Evolutionary conservation across 2,329 filamentous ascomycete genomes (phyloP).

Genomic region (Penicillium sclerotiorum): DNA sequence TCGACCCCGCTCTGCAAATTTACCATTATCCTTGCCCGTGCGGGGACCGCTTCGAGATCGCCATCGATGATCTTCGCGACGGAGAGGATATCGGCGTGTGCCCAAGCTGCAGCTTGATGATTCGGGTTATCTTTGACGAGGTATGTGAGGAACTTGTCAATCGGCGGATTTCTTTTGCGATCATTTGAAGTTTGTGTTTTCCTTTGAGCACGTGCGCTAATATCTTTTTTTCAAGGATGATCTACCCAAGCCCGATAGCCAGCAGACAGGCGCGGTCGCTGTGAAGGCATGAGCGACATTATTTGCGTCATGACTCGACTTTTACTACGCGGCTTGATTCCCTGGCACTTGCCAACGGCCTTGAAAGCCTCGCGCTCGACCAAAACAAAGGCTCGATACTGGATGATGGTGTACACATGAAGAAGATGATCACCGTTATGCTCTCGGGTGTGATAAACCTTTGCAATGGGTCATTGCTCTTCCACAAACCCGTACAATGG

Average conservation of each 20-base stretch:
- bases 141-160: constrained; percentile 53
- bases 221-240: constrained; percentile 46
- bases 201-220: neutral
- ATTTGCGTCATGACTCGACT: neutral
- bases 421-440: too few species aligned
- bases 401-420: too few species aligned
- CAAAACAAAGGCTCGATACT: too few species aligned
- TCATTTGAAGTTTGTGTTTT: neutral
- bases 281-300: constrained; percentile 38
- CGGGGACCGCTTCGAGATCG: constrained; percentile 93
- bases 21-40: constrained; percentile 98
- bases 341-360: neutral
- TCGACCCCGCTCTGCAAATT: constrained; percentile 76
- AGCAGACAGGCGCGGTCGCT: constrained; percentile 35
- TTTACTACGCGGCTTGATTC: neutral
- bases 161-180: neutral
- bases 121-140: constrained; percentile 86
- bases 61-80: constrained; percentile 79
- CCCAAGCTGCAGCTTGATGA: constrained; percentile 96
- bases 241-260: constrained; percentile 51
- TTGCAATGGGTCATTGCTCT: too few species aligned
- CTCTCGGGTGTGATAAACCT: too few species aligned
- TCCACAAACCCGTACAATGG: too few species aligned
- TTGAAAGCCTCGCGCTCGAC: too few species aligned
- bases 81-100: constrained; percentile 95